Evolutionary conservation across 2,329 filamentous ascomycete species (phyloP), one percentile per base, ranked within the genome.

Genomic region (Arachnomyces sp.): DNA sequence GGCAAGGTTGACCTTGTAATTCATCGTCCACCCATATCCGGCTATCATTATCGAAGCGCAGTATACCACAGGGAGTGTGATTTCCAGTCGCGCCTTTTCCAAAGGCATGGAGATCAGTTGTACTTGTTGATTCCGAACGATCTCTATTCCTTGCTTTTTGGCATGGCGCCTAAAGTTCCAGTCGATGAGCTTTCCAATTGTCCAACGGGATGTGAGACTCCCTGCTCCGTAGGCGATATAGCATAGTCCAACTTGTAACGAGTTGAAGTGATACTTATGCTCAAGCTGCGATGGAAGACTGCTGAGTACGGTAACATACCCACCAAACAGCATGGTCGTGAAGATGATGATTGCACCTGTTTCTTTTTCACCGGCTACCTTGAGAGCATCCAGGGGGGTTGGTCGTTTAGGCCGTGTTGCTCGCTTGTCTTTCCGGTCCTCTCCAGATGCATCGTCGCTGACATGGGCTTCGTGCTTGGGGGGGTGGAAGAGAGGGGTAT

Each of bases 261-360:
- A 20, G 12, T 42, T 48, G 9, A 62, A 61, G 16, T 46, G 42
- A 42, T 64, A 65, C 16, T 53, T 57, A 14, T 50, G 31, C 17
- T 50, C 39, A 36, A 61, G 57, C 7, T 61, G 51, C 34, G 59
- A 61, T 1, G 64, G 59, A 4, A 63, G 46, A 15, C 53, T 52
- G 20, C 57, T 55, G 1, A 58, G 54, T 60, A 66, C 54, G 56
- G 62, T 31, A 50, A 55, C 12, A 55, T 59, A 49, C 56, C 65
- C 33, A 56, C 48, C 31, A 57, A 39, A 35, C 43, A 53, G 43
- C 53, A 42, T 54, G 31, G 56, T 56, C 25, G 58, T 43, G 14
- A 57, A 54, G 11, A 60, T 49, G 3, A 67, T 51, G 9, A 56
- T 55, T n/a, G 54, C 53, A 17, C 35, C 43, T 31, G 36, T 41